phyloP scores from a whole-genome alignment of 257 asterid genomes.

The Mitragyna speciosa region DNA sequence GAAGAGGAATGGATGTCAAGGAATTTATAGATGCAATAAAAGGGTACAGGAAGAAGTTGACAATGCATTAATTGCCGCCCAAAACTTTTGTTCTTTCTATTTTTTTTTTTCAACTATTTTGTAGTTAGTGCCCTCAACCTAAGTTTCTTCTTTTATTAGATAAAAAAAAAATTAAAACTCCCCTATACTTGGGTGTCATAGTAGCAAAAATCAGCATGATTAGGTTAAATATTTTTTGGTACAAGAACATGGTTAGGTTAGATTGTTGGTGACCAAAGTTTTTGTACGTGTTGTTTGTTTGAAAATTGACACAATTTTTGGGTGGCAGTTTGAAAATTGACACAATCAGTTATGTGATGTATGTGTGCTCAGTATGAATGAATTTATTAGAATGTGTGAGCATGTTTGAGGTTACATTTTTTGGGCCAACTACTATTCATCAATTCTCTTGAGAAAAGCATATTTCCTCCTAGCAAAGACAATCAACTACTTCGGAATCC shows the following conservation, averaged over 20 bases:
- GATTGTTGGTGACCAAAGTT: constrained; percentile 33
- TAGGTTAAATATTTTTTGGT: not conserved
- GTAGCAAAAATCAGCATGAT: not conserved
- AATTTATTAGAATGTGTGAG: constrained; percentile 20
- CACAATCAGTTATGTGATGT: not conserved
- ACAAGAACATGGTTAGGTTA: constrained; percentile 21
- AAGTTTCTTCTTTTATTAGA: not conserved
- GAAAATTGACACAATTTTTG: constrained; percentile 6
- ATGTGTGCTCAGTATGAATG: not conserved
- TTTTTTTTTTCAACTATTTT: not conserved
- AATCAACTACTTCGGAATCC: constrained; percentile 2
- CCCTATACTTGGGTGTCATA: constrained; percentile 1
- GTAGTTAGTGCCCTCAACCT: not conserved
- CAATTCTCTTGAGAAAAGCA: not conserved
- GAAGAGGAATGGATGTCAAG: constrained; percentile 24
- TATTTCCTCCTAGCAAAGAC: not conserved
- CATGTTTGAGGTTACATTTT: not conserved
- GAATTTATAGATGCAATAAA: constrained; percentile 55
- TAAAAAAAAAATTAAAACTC: too few relatives aligned
- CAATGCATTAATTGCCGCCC: constrained; percentile 64
- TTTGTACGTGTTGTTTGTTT: not conserved
- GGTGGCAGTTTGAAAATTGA: constrained; percentile 6
- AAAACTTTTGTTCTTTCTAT: constrained; percentile 5
- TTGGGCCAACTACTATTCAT: not conserved
- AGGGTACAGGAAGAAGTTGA: constrained; percentile 47